phyloP scores from a whole-genome alignment of 805 yeast genomes.

The Sporopachydermia lactativora region DNA sequence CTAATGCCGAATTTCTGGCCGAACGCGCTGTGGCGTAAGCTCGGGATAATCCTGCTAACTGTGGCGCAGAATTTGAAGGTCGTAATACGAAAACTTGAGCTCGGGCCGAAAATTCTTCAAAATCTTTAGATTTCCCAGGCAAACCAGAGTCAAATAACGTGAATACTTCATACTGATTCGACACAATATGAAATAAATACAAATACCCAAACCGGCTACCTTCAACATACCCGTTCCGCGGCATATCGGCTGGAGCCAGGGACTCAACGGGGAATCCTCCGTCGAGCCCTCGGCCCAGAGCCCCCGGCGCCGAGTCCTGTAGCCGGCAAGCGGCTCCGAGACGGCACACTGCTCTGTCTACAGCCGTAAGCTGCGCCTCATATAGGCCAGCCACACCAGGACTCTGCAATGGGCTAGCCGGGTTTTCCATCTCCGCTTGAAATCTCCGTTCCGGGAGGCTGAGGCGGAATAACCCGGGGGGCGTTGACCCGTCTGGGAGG shows the following conservation, averaged over 20 bases:
- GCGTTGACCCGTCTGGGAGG: constrained; percentile 52
- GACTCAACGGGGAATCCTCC: constrained; percentile 65
- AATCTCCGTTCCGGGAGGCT: constrained; percentile 55
- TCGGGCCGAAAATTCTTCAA: too few relatives aligned
- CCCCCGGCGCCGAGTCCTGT: constrained; percentile 61
- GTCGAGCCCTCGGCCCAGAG: constrained; percentile 73
- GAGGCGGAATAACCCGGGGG: constrained; percentile 40
- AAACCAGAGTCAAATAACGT: constrained; percentile 55
- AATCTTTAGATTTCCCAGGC: too few relatives aligned
- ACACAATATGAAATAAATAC: constrained; percentile 52
- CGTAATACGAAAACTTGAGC: constrained; percentile 46
- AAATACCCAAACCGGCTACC: constrained; percentile 41
- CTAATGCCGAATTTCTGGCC: constrained; percentile 26
- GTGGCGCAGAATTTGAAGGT: constrained; percentile 56
- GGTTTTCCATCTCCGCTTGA: constrained; percentile 37
- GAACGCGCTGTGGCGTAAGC: constrained; percentile 37
- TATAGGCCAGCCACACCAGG: constrained; percentile 53
- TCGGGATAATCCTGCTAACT: constrained; percentile 38
- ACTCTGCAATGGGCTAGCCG: constrained; percentile 51
- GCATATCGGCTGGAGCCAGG: constrained; percentile 30
- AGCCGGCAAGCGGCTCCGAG: constrained; percentile 64
- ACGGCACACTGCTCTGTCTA: constrained; percentile 65
- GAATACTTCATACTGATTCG: constrained; percentile 66
- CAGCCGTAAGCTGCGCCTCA: constrained; percentile 55
- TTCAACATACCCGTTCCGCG: constrained; percentile 40